A percentile compares a stretch with the other conserved stretches of the same genome.
Conservation (phyloP, 768 basidiomycete genomes). For the Lactifluus hygrophoroides region DNA sequence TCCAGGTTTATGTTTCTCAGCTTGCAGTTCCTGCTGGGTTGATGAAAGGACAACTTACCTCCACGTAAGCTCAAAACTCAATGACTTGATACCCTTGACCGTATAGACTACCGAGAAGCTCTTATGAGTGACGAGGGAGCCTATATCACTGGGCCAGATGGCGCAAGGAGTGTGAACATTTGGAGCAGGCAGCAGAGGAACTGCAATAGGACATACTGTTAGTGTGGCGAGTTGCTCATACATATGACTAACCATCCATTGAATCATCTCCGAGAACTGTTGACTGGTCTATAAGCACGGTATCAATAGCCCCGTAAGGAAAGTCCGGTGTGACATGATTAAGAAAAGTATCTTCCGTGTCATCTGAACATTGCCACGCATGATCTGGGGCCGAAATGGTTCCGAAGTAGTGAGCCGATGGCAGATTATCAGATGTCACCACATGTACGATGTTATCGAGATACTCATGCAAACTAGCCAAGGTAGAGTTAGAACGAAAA, state of each 20-base stretch:
- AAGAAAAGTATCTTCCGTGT: slow-evolving; percentile 1
- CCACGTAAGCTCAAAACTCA: slow-evolving; percentile 18
- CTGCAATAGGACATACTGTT: neutral
- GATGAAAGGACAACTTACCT: neutral
- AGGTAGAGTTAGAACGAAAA: neutral
- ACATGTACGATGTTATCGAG: neutral
- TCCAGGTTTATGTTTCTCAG: neutral
- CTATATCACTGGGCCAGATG: neutral
- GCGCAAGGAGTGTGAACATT: neutral
- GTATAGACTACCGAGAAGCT: neutral
- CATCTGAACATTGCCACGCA: neutral
- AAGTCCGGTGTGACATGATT: neutral
- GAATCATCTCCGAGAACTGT: neutral
- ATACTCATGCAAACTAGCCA: slow-evolving; percentile 9
- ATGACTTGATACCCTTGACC: slow-evolving; percentile 11
- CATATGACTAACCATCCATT: slow-evolving; percentile 15
- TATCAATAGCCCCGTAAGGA: neutral
- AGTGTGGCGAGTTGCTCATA: neutral
- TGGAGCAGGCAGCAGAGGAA: slow-evolving; percentile 14
- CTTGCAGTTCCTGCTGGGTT: neutral
- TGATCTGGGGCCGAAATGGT: neutral
- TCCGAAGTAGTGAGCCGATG: neutral
- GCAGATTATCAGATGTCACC: neutral
- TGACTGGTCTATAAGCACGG: neutral
- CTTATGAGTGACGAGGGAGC: neutral